Conservation (phyloP, 2,329 filamentous ascomycete genomes). For the Bipolaris bicolor region DNA sequence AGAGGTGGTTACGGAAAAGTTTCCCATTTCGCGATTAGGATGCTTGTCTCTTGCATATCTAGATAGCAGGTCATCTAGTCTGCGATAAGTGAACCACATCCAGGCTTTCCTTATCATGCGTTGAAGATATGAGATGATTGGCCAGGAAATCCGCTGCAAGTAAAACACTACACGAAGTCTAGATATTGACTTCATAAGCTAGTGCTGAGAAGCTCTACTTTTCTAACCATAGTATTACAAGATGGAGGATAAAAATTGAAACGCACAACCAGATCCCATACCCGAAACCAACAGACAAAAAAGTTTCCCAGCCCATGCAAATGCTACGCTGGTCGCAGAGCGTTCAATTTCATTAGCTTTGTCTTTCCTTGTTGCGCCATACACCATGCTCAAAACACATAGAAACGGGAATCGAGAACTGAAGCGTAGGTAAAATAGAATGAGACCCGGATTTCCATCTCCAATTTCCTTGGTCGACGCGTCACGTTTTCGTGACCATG, state of each 20-base stretch:
- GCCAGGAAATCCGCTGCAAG: neutral
- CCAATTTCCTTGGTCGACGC: neutral
- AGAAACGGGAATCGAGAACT: neutral
- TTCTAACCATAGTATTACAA: constrained; percentile 4
- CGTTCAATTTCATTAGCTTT: constrained; percentile 17
- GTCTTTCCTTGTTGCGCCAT: constrained; percentile 11
- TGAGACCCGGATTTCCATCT: neutral
- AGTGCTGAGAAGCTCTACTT: neutral
- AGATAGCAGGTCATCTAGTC: too few relatives aligned
- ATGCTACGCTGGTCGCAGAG: constrained; percentile 12
- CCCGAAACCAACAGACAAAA: neutral
- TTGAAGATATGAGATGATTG: too few relatives aligned
- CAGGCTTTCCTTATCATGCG: too few relatives aligned
- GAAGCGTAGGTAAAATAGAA: neutral
- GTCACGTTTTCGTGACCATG: neutral
- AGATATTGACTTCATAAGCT: neutral
- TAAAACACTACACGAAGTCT: neutral
- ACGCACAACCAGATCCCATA: neutral
- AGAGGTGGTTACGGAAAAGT: neutral
- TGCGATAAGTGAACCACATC: too few relatives aligned
- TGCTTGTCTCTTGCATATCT: too few relatives aligned
- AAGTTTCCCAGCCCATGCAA: constrained; percentile 5
- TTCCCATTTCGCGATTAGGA: too few relatives aligned
- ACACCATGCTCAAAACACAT: constrained; percentile 17
- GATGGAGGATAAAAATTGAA: neutral